Evolutionary conservation across 148 eudicot genomes (phyloP).

Genomic region (Hydrangea macrophylla): DNA sequence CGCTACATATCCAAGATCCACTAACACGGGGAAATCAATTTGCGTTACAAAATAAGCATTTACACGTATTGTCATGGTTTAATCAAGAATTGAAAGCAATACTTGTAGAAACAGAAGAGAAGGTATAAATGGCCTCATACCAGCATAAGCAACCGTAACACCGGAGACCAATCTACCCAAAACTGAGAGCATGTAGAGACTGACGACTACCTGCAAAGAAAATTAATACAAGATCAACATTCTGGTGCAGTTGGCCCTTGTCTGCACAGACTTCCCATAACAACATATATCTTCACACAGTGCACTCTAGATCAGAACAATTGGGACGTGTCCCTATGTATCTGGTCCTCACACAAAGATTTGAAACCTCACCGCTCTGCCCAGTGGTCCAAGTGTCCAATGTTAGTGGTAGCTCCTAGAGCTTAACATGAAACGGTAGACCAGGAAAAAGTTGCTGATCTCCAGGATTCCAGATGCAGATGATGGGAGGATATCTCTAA

Average conservation of each 20-base stretch:
- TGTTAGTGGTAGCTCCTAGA: no score
- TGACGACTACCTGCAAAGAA: constrained; percentile 57
- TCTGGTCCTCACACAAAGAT: neutral
- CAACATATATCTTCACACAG: neutral
- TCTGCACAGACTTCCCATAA: neutral
- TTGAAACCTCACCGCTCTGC: no score
- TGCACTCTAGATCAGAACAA: neutral
- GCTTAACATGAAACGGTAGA: no score
- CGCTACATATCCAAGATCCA: neutral
- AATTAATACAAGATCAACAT: neutral
- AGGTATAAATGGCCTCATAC: constrained; percentile 29
- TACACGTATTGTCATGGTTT: neutral
- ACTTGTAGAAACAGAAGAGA: neutral
- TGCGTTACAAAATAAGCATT: neutral
- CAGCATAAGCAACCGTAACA: constrained; percentile 83
- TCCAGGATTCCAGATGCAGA: no score
- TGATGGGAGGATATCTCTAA: no score
- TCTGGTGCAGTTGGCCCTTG: neutral
- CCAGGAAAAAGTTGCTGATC: no score
- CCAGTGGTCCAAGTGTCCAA: no score
- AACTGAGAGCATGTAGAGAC: constrained; percentile 71
- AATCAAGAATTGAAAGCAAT: neutral
- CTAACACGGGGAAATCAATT: neutral
- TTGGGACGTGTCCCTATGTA: neutral
- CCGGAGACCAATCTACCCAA: constrained; percentile 85